Base-by-base conservation (phyloP, 2,329 filamentous ascomycete species). In the Endothia cerciana region DNA sequence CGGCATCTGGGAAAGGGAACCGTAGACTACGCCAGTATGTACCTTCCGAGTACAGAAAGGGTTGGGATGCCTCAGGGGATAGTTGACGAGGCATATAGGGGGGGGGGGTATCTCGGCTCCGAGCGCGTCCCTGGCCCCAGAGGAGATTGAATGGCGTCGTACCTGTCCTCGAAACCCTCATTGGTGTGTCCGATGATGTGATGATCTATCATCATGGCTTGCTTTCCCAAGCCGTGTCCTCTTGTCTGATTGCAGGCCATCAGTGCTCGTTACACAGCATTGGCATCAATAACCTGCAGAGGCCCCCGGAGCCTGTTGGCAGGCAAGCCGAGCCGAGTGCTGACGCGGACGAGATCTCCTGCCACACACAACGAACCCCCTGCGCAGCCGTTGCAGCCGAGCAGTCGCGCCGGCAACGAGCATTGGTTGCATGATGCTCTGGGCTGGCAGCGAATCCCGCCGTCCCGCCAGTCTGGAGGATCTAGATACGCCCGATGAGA, bases 401-500 rank as follows among this genome's bases (percentile, higher is more conserved):
- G 41, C 28, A 30, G 40, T 25, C 58, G 40, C 13, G 19, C 25
- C 58, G 41, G 41, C 41, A 47, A 33, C 40, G 30, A 36, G 40
- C 25, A 58, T 58, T 58, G 53, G 51, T 13, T 36, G 30, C 62
- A 45, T 43, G 25, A 36, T 45, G 58, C 58, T 43, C 25, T 57
- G 36, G 51, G 38, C n/a, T 47, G 62, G 60, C 65, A 64, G 33
- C 36, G 30, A 49, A 36, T 36, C 28, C 28, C 51, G 15, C 51
- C 28, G 30, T 60, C 60, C 65, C 65, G 65, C 58, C 65, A 64
- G 51, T 64, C 58, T 67, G 65, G 65, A 64, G 56, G 61, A 60
- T 66, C 61, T 66, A 65, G 60, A 68, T 68, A 68, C 60, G 49
- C 28, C 49, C 63, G 66, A 66, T 68, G 53, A 68, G 66, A 66